phyloP scores from a whole-genome alignment of 2,329 filamentous ascomycete species.

The Pseudofabraea citricarpa region DNA sequence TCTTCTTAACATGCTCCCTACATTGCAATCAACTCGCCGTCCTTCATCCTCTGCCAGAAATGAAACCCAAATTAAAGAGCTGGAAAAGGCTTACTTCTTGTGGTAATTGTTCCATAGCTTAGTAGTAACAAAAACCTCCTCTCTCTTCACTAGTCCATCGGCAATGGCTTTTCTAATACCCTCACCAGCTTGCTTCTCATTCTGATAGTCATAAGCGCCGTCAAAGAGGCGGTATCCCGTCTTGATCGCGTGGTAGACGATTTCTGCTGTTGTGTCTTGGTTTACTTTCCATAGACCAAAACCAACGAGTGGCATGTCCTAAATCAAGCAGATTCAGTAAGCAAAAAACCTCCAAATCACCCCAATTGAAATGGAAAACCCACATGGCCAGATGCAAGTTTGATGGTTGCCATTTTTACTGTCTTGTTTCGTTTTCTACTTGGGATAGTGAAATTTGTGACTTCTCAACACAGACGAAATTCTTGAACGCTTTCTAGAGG shows the following conservation, averaged over 20 bases:
- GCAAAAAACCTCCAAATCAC: neutral
- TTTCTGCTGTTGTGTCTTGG: conserved; percentile 53
- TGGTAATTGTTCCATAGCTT: conserved; percentile 60
- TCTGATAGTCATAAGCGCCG: conserved; percentile 54
- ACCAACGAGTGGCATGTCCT: conserved; percentile 48
- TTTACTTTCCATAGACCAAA: conserved; percentile 66
- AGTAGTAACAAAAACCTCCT: conserved; percentile 60
- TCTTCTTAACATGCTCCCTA: conserved; percentile 50
- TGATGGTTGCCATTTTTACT: conserved; percentile 27
- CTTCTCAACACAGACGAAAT: neutral
- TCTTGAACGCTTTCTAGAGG: neutral
- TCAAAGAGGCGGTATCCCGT: conserved; percentile 48
- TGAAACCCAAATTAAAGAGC: neutral
- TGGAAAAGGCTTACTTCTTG: conserved; percentile 5
- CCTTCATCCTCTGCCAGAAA: no score
- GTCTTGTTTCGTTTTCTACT: no score
- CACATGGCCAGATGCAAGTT: conserved; percentile 37
- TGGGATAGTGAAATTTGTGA: neutral
- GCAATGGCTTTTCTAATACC: conserved; percentile 53
- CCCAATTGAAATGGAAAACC: neutral
- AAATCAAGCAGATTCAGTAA: no score
- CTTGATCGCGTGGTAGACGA: conserved; percentile 60
- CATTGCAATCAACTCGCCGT: neutral
- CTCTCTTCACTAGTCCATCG: conserved; percentile 55
- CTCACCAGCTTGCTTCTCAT: conserved; percentile 60